phyloP scores from a whole-genome alignment of 495 filamentous ascomycete genomes.

The Aspergillus heteromorphus region DNA sequence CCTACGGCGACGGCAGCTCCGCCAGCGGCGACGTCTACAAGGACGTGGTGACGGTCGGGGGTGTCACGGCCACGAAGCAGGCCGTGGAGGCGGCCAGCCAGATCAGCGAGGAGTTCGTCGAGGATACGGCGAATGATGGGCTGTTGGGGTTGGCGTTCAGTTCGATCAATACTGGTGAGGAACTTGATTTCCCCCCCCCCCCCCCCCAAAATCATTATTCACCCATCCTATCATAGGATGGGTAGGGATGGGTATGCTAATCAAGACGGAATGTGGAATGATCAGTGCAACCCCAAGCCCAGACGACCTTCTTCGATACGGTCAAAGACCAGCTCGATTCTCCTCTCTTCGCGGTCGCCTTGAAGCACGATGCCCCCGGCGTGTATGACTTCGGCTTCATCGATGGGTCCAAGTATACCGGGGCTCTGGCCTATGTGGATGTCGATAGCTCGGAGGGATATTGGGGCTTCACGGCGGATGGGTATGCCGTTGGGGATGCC shows the following conservation, averaged over 20 bases:
- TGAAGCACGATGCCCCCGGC: conserved; percentile 61
- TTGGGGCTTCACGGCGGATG: conserved; percentile 63
- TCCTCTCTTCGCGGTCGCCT: conserved; percentile 63
- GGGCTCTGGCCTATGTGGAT: conserved; percentile 53
- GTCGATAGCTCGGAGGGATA: conserved; percentile 60
- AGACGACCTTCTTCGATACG: conserved; percentile 72
- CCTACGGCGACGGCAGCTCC: conserved; percentile 66
- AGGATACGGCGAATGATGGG: conserved; percentile 59
- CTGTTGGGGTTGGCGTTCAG: conserved; percentile 69
- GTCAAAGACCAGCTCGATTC: conserved; percentile 50
- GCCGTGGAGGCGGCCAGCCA: conserved; percentile 62
- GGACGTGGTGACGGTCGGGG: conserved; percentile 64
- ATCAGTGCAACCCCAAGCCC: conserved; percentile 47
- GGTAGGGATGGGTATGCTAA: too few species aligned
- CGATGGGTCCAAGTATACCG: conserved; percentile 57
- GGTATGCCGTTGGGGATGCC: conserved; percentile 55
- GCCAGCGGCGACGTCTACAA: conserved; percentile 63
- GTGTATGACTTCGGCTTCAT: conserved; percentile 73
- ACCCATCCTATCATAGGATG: too few species aligned
- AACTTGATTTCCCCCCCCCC: too few species aligned
- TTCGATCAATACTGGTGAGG: conserved; percentile 57
- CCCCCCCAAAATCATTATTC: too few species aligned
- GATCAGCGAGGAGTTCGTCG: conserved; percentile 55
- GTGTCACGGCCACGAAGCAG: conserved; percentile 55
- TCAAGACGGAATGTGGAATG: too few species aligned